Percentiles rank a stretch among this genome's conserved stretches.
These are phyloP conservation scores for Lactarius trivialis DNA, from an alignment of 768 basidiomycete genomes.

Conservation along the genomic window DNA sequence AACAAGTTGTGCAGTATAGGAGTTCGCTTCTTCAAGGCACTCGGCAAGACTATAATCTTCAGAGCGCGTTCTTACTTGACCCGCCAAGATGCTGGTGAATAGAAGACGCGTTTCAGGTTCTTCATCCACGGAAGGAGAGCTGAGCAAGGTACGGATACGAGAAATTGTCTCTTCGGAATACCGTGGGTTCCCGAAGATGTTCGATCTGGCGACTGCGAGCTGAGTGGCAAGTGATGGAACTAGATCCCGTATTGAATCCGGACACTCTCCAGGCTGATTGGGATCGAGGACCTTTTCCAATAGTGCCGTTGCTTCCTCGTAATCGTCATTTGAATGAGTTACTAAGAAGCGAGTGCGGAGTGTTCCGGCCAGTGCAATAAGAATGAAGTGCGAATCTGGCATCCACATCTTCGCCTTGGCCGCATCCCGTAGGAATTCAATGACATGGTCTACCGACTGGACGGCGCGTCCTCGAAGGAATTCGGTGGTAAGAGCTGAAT, in stretches of 20 bases:
- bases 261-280: neutral
- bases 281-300: neutral
- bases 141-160: neutral
- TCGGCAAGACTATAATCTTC: neutral
- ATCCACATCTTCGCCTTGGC: neutral
- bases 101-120: neutral
- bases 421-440: neutral
- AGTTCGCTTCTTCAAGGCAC: neutral
- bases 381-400: neutral
- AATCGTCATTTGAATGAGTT: neutral
- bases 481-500: neutral
- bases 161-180: neutral
- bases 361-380: neutral
- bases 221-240: neutral
- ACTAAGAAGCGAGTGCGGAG: neutral
- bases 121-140: neutral
- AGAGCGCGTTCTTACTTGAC: neutral
- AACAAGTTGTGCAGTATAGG: neutral
- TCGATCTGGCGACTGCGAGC: neutral
- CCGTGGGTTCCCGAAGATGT: neutral
- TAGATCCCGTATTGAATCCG: neutral
- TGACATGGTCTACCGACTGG: neutral
- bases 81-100: neutral
- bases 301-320: neutral
- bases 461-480: neutral